phyloP scores from a whole-genome alignment of 371 early-diverging fungal species.

The Mortierella sp. region DNA sequence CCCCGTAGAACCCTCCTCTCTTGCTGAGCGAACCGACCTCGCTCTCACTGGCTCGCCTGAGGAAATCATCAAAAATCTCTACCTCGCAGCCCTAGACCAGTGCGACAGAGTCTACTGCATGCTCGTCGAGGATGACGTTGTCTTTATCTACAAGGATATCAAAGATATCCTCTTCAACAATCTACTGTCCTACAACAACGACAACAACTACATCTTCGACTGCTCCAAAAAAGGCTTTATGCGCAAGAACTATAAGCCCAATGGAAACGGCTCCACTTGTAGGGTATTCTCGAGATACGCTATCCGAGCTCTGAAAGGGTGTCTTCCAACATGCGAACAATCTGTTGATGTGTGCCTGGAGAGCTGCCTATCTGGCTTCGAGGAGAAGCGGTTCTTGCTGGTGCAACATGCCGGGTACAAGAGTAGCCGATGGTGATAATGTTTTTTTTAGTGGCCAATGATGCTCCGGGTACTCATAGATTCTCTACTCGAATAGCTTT shows the following conservation, averaged over 20 bases:
- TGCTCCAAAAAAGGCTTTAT: constrained; percentile 21
- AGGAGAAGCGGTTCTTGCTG: constrained; percentile 20
- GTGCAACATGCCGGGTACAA: constrained; percentile 13
- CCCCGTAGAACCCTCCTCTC: constrained; percentile 6
- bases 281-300: constrained; percentile 17
- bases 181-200: constrained; percentile 22
- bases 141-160: constrained; percentile 19
- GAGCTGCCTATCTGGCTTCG: constrained; percentile 7
- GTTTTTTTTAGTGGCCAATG: too few species aligned
- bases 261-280: constrained; percentile 16
- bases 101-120: constrained; percentile 23
- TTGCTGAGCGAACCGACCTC: constrained; percentile 4
- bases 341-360: constrained; percentile 11
- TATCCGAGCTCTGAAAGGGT: background rate
- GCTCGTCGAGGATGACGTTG: constrained; percentile 19
- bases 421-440: constrained; percentile 13
- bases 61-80: constrained; percentile 11
- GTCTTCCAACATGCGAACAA: constrained; percentile 1
- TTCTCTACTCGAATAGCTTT: too few species aligned
- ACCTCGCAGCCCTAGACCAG: constrained; percentile 8
- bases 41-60: constrained; percentile 1
- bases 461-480: too few species aligned
- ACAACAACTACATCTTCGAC: constrained; percentile 26
- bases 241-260: constrained; percentile 14
- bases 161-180: constrained; percentile 22